These are phyloP conservation scores for Mrakia blollopis DNA, from an alignment of 768 basidiomycete species.

Conservation along the genomic window DNA sequence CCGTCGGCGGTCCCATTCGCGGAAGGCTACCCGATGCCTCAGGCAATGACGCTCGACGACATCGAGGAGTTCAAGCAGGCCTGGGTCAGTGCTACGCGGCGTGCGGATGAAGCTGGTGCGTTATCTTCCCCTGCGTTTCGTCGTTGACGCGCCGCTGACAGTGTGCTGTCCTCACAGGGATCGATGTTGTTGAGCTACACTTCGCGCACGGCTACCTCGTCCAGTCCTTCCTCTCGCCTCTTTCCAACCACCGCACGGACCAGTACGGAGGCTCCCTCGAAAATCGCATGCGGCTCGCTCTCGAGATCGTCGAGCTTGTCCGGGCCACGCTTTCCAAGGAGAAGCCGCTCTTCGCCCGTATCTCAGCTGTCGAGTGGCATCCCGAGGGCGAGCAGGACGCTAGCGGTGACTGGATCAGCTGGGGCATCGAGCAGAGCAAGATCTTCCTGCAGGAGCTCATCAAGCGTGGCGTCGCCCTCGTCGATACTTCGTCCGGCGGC, in stretches of 20 bases:
- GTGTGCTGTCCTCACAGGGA: slow-evolving; percentile 7
- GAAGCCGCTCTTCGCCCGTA: slow-evolving; percentile 19
- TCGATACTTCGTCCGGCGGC: slow-evolving; percentile 12
- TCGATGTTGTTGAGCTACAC: slow-evolving; percentile 19
- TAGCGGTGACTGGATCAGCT: slow-evolving; percentile 13
- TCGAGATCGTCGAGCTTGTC: slow-evolving; percentile 44
- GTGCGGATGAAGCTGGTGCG: slow-evolving; percentile 30
- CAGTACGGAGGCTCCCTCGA: slow-evolving; percentile 64
- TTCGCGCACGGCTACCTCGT: slow-evolving; percentile 40
- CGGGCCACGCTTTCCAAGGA: slow-evolving; percentile 20
- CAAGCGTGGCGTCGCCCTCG: slow-evolving; percentile 18
- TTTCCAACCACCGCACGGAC: slow-evolving; percentile 57
- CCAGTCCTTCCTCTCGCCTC: slow-evolving; percentile 61
- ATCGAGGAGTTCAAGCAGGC: slow-evolving; percentile 31
- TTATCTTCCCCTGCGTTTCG: neutral
- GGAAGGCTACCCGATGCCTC: slow-evolving; percentile 20
- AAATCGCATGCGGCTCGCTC: slow-evolving; percentile 55
- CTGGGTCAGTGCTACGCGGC: slow-evolving; percentile 29
- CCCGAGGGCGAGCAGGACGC: slow-evolving; percentile 16
- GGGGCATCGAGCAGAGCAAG: slow-evolving; percentile 18
- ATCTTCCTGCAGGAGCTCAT: slow-evolving; percentile 15
- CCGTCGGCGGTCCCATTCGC: slow-evolving; percentile 33
- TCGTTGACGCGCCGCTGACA: neutral
- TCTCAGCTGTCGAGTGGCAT: slow-evolving; percentile 17
- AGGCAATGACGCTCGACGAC: slow-evolving; percentile 31